Base-by-base conservation (phyloP, 208 protist species). In the Trichomonas vaginalis region DNA sequence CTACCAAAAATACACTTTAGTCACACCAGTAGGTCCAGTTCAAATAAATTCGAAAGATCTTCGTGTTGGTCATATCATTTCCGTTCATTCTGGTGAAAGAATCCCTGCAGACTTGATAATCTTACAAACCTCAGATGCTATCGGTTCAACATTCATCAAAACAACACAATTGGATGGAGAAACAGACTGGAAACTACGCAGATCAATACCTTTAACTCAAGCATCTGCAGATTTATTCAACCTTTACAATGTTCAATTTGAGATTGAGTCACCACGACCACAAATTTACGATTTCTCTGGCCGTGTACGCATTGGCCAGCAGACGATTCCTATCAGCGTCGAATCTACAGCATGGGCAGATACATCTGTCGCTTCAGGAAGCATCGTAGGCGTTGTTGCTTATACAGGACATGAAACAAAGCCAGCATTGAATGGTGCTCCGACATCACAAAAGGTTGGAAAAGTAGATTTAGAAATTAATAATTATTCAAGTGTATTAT, bases 161-260 rank as follows among this genome's bases (percentile, higher is more conserved):
- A 99, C 99, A 0, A 99, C 99, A 96, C 98, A 99, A 97, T 97
- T 99, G 0, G 99, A 99, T 96, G 99, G 99, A 35, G 99, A 99
- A 96, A 99, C 98, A 8, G 99, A 99, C 97, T 99, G 98, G 98
- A 99, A 99, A 96, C 96, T 99, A 14, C 96, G 98, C 49, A 95
- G 95, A 95, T 95, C 96, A 61, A 27, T 97, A n/a, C 61, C 48
- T n/a, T 40, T 56, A 37, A 97, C 96, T 32, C 92, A 97, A 96
- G 40, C 90, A 15, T 83, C 96, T 27, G 48, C 61, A 83, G 32
- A 45, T 82, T 96, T 95, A 61, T 96, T 32, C 35, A 23, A 49
- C 37, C 42, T 95, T n/a, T 27, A 9, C 10, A 35, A 96, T 62
- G 47, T 86, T 39, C 10, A n/a, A n/a, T 88, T 96, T 51, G 96